Evolutionary conservation across 129 eudicot genomes (phyloP).

Genomic region (Chrysanthemum seticuspe): DNA sequence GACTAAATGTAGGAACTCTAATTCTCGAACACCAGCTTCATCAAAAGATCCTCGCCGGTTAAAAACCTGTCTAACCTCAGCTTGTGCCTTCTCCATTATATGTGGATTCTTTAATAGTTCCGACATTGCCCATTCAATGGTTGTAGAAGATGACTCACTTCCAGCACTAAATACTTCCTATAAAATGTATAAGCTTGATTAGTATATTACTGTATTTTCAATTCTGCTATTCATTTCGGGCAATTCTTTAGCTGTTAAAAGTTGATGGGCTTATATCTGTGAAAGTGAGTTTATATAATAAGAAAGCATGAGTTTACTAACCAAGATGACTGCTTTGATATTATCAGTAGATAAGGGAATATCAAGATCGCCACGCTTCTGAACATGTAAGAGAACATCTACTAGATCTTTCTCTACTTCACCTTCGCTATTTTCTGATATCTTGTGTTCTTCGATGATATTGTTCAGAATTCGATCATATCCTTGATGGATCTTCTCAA

Average conservation of each 20-base stretch:
- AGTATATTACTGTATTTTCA: background rate
- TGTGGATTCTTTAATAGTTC: conserved; percentile 24
- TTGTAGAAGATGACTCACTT: conserved; percentile 23
- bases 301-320: conserved; percentile 27
- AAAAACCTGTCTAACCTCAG: conserved; percentile 14
- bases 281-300: too few species aligned
- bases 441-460: conserved; percentile 39
- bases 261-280: background rate
- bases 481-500: conserved; percentile 29
- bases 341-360: conserved; percentile 32
- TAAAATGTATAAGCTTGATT: conserved; percentile 6
- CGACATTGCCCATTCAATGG: conserved; percentile 25
- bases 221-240: too few species aligned
- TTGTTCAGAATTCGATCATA: conserved; percentile 34
- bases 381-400: conserved; percentile 45
- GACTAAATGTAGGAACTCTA: conserved; percentile 13
- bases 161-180: conserved; percentile 24
- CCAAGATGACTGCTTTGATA: conserved; percentile 50
- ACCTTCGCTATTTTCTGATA: background rate
- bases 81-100: conserved; percentile 19
- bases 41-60: background rate
- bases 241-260: background rate
- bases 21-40: conserved; percentile 10
- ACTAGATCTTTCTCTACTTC: conserved; percentile 40
- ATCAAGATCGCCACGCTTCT: conserved; percentile 34